Percentiles rank a stretch among this genome's conserved stretches.
Conservation (phyloP, 331 rosid genomes). For the Dryas integrifolia region DNA sequence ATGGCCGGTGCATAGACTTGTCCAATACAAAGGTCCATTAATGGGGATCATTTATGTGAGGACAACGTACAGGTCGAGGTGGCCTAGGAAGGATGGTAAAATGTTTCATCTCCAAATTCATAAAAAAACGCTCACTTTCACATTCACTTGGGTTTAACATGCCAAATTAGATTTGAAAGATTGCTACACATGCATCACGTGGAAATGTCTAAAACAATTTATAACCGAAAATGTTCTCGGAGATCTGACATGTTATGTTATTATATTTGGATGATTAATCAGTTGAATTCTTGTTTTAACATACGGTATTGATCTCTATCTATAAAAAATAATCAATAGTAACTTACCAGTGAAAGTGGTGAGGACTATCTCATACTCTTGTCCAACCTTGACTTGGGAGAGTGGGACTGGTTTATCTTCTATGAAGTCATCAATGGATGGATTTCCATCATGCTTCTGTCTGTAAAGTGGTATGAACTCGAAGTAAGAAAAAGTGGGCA, state of each 20-base stretch:
- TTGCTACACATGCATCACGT: no score
- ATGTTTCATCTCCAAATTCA: background rate
- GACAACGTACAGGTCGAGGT: background rate
- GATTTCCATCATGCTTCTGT: conserved; percentile 28
- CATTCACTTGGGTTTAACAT: background rate
- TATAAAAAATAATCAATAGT: no score
- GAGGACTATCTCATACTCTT: conserved; percentile 77
- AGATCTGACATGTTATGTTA: no score
- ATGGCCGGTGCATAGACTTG: background rate
- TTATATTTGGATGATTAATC: no score
- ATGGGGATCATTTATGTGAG: background rate
- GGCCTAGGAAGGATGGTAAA: background rate
- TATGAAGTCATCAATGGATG: conserved; percentile 49
- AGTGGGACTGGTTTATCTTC: conserved; percentile 82
- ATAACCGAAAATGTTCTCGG: no score
- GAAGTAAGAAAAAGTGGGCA: conserved; percentile 87
- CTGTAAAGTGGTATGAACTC: conserved; percentile 80
- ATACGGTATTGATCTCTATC: no score
- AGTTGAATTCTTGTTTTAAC: no score
- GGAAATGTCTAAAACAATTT: no score
- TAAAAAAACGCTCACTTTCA: background rate
- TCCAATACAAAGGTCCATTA: background rate
- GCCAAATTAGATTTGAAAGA: background rate
- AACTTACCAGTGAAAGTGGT: conserved; percentile 84
- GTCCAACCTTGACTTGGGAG: conserved; percentile 69